Conservation (phyloP, 441 rosid species). For the Gossypium schwendimanii region DNA sequence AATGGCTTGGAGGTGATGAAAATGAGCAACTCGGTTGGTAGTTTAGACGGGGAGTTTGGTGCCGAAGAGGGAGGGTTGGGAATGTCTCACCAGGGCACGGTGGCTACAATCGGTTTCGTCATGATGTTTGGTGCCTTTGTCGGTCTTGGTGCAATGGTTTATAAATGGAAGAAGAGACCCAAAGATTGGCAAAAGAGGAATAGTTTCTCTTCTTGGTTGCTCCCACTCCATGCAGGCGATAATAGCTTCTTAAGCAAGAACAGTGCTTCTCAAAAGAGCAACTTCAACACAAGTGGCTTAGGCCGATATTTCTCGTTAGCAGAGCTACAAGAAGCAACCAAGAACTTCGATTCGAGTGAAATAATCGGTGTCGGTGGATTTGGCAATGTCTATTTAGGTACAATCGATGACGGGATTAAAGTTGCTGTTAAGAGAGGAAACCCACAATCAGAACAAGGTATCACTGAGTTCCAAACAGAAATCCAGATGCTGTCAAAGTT, state of each 20-base stretch:
- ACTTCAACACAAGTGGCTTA: constrained; percentile 57
- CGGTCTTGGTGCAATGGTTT: constrained; percentile 88
- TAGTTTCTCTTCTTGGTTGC: constrained; percentile 87
- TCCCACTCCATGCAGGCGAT: constrained; percentile 70
- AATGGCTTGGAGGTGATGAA: constrained; percentile 78
- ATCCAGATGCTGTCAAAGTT: constrained; percentile 88
- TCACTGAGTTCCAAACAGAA: constrained; percentile 83
- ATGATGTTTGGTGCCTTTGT: constrained; percentile 94
- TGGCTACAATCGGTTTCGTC: constrained; percentile 74
- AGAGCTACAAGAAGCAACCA: constrained; percentile 75
- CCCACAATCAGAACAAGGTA: constrained; percentile 84
- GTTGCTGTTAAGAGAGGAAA: constrained; percentile 91
- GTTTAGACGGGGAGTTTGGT: constrained; percentile 88
- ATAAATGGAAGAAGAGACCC: constrained; percentile 81
- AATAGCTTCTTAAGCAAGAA: constrained; percentile 63
- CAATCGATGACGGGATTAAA: constrained; percentile 63
- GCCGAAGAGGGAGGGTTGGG: constrained; percentile 46
- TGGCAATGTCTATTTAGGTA: constrained; percentile 72
- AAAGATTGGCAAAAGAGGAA: constrained; percentile 86
- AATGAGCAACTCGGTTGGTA: constrained; percentile 69
- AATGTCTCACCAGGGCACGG: constrained; percentile 31
- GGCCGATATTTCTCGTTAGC: constrained; percentile 69
- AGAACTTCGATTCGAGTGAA: constrained; percentile 55
- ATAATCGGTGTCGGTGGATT: constrained; percentile 89
- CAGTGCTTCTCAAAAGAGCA: constrained; percentile 47